Evolutionary conservation across 2,329 filamentous ascomycete species (phyloP).

Genomic region (Botrytis sinoallii): DNA sequence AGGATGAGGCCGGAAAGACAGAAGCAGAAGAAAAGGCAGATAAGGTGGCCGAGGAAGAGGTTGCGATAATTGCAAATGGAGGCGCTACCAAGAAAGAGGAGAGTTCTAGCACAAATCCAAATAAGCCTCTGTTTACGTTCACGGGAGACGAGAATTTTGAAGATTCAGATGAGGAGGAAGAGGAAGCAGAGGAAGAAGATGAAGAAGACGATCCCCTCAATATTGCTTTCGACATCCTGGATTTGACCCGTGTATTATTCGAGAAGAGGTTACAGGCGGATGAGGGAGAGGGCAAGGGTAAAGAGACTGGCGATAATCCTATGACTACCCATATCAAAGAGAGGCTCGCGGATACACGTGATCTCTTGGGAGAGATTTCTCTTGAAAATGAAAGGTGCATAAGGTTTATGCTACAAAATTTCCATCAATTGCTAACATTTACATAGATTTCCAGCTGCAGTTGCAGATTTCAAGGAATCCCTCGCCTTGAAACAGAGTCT

Average conservation of each 20-base stretch:
- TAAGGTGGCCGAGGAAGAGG: slow-evolving; percentile 47
- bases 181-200: slow-evolving; percentile 44
- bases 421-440: slow-evolving; percentile 23
- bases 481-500: slow-evolving; percentile 76
- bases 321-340: slow-evolving; percentile 67
- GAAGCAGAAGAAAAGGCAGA: slow-evolving; percentile 43
- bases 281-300: slow-evolving; percentile 46
- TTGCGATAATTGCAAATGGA: slow-evolving; percentile 40
- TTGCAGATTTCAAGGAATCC: slow-evolving; percentile 75
- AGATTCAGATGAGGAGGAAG: slow-evolving; percentile 72
- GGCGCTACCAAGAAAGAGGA: slow-evolving; percentile 38
- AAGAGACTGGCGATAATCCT: slow-evolving; percentile 41
- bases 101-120: slow-evolving; percentile 41
- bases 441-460: slow-evolving; percentile 73
- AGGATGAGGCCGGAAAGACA: slow-evolving; percentile 44
- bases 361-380: slow-evolving; percentile 93
- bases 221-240: slow-evolving; percentile 78
- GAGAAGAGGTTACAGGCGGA: slow-evolving; percentile 51
- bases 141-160: slow-evolving; percentile 92
- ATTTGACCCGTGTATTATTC: slow-evolving; percentile 69
- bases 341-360: slow-evolving; percentile 77
- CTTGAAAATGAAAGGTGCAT: slow-evolving; percentile 82
- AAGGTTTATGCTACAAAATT: not conserved
- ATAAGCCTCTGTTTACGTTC: slow-evolving; percentile 86
- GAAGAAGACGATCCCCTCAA: slow-evolving; percentile 64